These are phyloP conservation scores for Melampsora larici-populina DNA, from an alignment of 1,284 basidiomycete genomes.

Conservation along the genomic window DNA sequence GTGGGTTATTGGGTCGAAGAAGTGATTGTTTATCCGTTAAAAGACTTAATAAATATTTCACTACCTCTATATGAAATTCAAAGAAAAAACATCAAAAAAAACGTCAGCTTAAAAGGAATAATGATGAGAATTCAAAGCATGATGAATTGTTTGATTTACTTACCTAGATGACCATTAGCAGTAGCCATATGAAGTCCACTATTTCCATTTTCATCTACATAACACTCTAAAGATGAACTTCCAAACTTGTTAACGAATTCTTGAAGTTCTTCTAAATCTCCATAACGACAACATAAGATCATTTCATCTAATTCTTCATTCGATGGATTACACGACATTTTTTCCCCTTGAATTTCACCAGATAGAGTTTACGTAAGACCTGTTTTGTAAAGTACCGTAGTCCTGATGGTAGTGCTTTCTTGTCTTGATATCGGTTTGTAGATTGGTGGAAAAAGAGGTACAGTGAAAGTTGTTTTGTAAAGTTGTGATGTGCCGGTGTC, in stretches of 20 bases:
- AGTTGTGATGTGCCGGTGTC: too few relatives aligned
- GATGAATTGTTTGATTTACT: constrained; percentile 49
- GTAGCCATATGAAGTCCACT: constrained; percentile 75
- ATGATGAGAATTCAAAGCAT: too few relatives aligned
- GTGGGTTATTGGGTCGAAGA: constrained; percentile 20
- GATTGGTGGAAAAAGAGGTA: too few relatives aligned
- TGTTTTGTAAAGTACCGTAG: too few relatives aligned
- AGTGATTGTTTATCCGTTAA: constrained; percentile 7
- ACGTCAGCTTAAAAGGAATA: too few relatives aligned
- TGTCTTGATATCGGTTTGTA: too few relatives aligned
- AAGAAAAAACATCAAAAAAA: background rate
- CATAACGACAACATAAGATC: constrained; percentile 76
- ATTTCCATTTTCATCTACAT: constrained; percentile 73
- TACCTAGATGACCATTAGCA: constrained; percentile 80
- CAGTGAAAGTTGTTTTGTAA: too few relatives aligned
- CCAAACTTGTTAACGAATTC: constrained; percentile 66
- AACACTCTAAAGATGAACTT: constrained; percentile 58
- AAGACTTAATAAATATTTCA: constrained; percentile 28
- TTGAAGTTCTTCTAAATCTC: constrained; percentile 72
- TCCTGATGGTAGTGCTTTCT: too few relatives aligned
- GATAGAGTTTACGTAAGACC: too few relatives aligned
- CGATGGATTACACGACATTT: background rate
- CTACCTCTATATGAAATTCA: constrained; percentile 19
- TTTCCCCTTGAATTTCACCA: too few relatives aligned
- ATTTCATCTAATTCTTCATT: constrained; percentile 70